Evolutionary conservation across 176 grass and related monocot genomes (phyloP).

Genomic region (Triticum urartu): DNA sequence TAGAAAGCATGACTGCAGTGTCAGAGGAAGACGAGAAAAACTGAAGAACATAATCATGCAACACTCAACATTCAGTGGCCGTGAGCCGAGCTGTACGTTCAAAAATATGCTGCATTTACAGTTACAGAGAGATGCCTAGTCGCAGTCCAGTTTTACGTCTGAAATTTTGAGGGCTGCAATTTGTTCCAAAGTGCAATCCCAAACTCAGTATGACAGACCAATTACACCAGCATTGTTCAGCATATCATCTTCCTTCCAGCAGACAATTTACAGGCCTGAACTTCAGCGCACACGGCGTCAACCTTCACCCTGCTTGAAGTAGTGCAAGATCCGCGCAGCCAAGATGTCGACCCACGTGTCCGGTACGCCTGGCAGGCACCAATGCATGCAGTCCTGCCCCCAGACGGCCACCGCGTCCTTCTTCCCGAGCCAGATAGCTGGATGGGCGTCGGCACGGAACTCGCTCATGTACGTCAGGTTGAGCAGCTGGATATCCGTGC

Average conservation of each 20-base stretch:
- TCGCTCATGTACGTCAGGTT: conserved; percentile 94
- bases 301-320: conserved; percentile 31
- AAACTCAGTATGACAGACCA: neutral
- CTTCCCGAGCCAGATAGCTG: conserved; percentile 86
- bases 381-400: conserved; percentile 98
- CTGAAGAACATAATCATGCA: neutral
- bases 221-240: neutral
- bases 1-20: no score
- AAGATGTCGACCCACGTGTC: conserved; percentile 93
- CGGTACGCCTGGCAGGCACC: conserved; percentile 88
- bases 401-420: conserved; percentile 80
- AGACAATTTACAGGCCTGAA: neutral
- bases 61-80: neutral
- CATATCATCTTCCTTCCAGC: neutral
- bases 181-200: neutral
- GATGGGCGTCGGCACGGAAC: conserved; percentile 84
- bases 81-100: neutral
- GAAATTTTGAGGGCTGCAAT: neutral
- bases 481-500: conserved; percentile 56
- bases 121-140: neutral
- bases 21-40: no score
- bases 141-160: neutral
- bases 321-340: conserved; percentile 54
- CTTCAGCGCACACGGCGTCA: neutral
- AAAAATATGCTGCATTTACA: neutral